Percentiles rank a stretch among this genome's conserved stretches.
Conservation (phyloP, 345 rosid genomes). For the thale cress (Arabidopsis thaliana) region TAIR10.1 NC_003070.9:3651001-3651500, state of each 20-base stretch:
- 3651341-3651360: slow-evolving; percentile 74
- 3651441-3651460: slow-evolving; percentile 8
- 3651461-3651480: slow-evolving; percentile 8
- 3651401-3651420: slow-evolving; percentile 26
- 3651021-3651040: slow-evolving; percentile 99
- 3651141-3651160: slow-evolving; percentile 95
- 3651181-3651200: slow-evolving; percentile 31
- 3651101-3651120: slow-evolving; percentile 98
- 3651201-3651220: slow-evolving; percentile 22
- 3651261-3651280: slow-evolving; percentile 99
- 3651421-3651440: slow-evolving; percentile 19
- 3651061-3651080: slow-evolving; percentile 98
- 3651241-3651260: slow-evolving; percentile 51
- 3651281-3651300: slow-evolving; percentile 99
- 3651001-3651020: slow-evolving; percentile 60
- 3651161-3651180: slow-evolving; percentile 69
- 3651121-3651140: slow-evolving; percentile 86
- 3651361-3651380: slow-evolving; percentile 92
- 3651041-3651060: slow-evolving; percentile 90
- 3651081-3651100: slow-evolving; percentile 99
- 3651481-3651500: slow-evolving; percentile 24
- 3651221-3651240: slow-evolving; percentile 19
- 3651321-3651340: slow-evolving; percentile 86
- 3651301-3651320: slow-evolving; percentile 99
- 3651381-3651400: slow-evolving; percentile 55